Evolutionary conservation across 2,329 filamentous ascomycete genomes (phyloP), one percentile per base, ranked within the genome.

Genomic region (Neoascochyta sp.): DNA sequence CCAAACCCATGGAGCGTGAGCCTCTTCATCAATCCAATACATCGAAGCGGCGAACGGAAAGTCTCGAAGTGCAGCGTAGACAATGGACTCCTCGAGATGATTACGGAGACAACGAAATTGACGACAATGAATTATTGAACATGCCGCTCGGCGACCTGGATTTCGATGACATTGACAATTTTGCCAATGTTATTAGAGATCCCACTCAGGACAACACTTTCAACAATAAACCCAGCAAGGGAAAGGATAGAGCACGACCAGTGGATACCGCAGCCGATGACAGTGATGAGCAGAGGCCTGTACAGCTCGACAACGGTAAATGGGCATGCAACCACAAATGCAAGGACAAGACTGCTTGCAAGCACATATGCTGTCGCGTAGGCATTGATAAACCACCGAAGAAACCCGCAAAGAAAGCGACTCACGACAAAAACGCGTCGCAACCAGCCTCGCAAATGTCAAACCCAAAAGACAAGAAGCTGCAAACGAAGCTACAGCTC

Each of bases 261-360:
- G 12, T 16, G 23, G 29, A 28, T 19, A 28, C 33, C 42, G 9
- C 14, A 37, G 11, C 24, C 24, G 38, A 36, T 19, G 31, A 37
- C 5, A 20, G 17, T 17, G 16, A 36, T 24, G 24, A 37, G 15
- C 41, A 45, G 18, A 62, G 71, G 25, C 71, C 78, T 4, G 54
- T 64, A 1, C 72, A 70, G 45, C 71, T 88, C 39, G 60, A 69
- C 0, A 89, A 85, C 50, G 84, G 83, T 0, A 84, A 74, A 50
- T 89, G 81, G 78, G 72, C 73, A 19, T 90, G 85, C 61, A 82
- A 82, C 35, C 85, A 90, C 51, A 60, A 60, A 11, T 89, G 85
- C 64, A 78, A 74, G 46, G 68, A 81, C 43, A 79, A 75, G 45
- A 64, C 57, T 21, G 62, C 53, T 7, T 89, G 85, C 59, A 84